Evolutionary conservation across 306 rosid genomes (phyloP), one percentile per base, ranked within the genome.

Genomic region (Rosa multiflora): DNA sequence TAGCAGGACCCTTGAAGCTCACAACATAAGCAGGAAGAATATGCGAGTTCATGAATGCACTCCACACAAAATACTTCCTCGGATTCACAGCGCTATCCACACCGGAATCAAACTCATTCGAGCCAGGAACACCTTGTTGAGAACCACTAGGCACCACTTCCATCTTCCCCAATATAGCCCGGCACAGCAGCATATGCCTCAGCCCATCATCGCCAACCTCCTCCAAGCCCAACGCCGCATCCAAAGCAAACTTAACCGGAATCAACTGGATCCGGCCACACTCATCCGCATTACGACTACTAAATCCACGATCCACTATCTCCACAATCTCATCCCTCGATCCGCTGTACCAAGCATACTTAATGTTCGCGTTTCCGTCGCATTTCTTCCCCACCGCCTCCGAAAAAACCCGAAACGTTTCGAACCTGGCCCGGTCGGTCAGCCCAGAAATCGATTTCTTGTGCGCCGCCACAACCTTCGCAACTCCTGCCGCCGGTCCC

Each of bases 181-280:
- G 83, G 79, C 94, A 90, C 53, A 88, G 75, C 49, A 92, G 7
- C 69, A 90, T 74, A 78, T 92, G 89, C 77, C 85, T 82, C 9
- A 87, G 32, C 49, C 90, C 92, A 44, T 75, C 61, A 21, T 83
- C 87, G 62, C 86, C 92, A 37, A 1, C 26, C n/a, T 18, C 23
- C n/a, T 18, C n/a, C 1, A 15, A 1, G 0, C 0, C 26, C 71
- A 39, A 17, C 1, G 71, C 71, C 0, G 4, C 70, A 47, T 85
- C 83, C 15, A 85, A 76, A 14, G 91, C 69, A 63, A 42, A 78
- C 21, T 68, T 70, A 7, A 71, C 47, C 5, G 87, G 74, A 10
- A 42, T 46, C 80, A 89, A 70, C n/a, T 74, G 68, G 43, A 91
- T 59, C 1, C 91, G 89, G 12, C 67, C 74, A 21, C 42, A 47